Evolutionary conservation across 140 eudicot genomes (phyloP), one percentile per base, ranked within the genome.

Genomic region (Cichorium intybus): DNA sequence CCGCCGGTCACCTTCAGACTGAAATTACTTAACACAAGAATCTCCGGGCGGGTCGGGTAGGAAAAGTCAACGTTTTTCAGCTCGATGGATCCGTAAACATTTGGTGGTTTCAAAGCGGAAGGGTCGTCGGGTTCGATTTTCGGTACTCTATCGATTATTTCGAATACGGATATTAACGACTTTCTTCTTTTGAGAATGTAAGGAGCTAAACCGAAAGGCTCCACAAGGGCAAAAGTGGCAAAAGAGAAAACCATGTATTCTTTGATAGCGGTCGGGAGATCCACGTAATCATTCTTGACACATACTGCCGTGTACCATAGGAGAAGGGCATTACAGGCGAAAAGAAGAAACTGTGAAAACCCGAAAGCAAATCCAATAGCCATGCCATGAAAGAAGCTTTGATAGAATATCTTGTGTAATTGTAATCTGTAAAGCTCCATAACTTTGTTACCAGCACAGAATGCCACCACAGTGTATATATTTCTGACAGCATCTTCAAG

Each of bases 231-330:
- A 77, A 92, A 92, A 51, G 98, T 92, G 11, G 95, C 96, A 65
- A 92, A 88, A 33, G 98, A 92, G 82, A 92, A 92, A 7, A 92
- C 98, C 98, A 92, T 92, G 81, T 82, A 92, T 56, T 88, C 98
- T 80, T 92, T 88, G 27, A 92, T 77, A 50, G 98, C 98, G 1
- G 98, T 92, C 18, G 87, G 62, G 50, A 92, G 80, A 70, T 68
- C 65, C 67, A 69, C 71, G 68, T 88, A 69, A 1, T 39, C 47
- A 10, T 79, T 83, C 62, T 79, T 92, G 1, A 92, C 92, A 46
- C 82, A 88, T 21, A 85, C 39, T 20, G 86, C 96, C 17, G 98
- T 92, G 78, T 88, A 92, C 98, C 98, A 92, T 33, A 92, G 87
- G 4, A 92, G 95, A 56, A 82, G 79, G 20, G 98, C 98, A 21